These are phyloP conservation scores for Globisporangium yorkense DNA, from an alignment of 352 stramenopile species.

Conservation along the genomic window DNA sequence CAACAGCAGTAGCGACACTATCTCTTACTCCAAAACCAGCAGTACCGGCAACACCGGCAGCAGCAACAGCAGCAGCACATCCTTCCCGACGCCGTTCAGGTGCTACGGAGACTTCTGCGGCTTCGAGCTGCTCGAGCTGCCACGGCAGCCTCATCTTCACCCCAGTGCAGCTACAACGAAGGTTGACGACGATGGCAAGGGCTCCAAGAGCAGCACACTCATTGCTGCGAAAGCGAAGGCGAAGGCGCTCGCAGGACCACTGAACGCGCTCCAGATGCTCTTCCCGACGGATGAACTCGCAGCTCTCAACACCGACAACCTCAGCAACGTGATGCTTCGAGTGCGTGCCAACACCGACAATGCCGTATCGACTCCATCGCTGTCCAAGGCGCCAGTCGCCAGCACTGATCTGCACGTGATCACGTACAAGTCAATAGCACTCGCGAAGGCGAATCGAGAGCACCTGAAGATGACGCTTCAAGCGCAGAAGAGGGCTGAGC, in stretches of 20 bases:
- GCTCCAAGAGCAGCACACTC: not conserved
- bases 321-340: slow-evolving; percentile 25
- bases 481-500: slow-evolving; percentile 1
- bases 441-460: slow-evolving; percentile 56
- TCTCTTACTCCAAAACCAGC: not conserved
- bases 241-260: slow-evolving; percentile 14
- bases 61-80: slow-evolving; percentile 3
- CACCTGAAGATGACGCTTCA: slow-evolving; percentile 23
- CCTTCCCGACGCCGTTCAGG: slow-evolving; percentile 69
- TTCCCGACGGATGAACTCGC: slow-evolving; percentile 42
- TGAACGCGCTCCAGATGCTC: slow-evolving; percentile 40
- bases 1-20: not conserved
- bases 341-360: slow-evolving; percentile 7
- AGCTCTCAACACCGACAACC: slow-evolving; percentile 27
- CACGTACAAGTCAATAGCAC: slow-evolving; percentile 73
- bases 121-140: slow-evolving; percentile 36
- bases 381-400: not conserved
- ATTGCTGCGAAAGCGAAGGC: not conserved
- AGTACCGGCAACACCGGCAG: not conserved
- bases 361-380: not conserved
- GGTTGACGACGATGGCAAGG: not conserved
- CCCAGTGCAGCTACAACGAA: not conserved
- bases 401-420: slow-evolving; percentile 40
- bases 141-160: slow-evolving; percentile 4
- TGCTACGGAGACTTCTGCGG: slow-evolving; percentile 74